Conservation (phyloP, 768 basidiomycete species). For the Crucibulum laeve region DNA sequence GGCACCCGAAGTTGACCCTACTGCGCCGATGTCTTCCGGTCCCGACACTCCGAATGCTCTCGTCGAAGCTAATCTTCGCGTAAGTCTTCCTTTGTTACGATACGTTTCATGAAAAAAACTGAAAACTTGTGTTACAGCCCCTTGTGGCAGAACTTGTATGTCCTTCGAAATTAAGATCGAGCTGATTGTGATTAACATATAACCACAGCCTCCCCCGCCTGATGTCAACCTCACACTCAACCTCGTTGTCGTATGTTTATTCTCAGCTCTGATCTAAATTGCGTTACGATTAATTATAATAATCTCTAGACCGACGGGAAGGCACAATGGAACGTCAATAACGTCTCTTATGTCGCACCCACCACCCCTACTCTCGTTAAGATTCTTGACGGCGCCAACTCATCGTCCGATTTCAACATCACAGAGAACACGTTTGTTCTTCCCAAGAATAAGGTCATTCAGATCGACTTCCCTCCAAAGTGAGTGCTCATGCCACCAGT, state of each 20-base stretch:
- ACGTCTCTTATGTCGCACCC: conserved; percentile 24
- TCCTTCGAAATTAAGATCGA: background rate
- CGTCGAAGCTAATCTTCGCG: conserved; percentile 17
- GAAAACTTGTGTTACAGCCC: conserved; percentile 6
- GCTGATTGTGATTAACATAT: conserved; percentile 4
- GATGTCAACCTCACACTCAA: conserved; percentile 20
- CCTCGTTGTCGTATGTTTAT: conserved; percentile 14
- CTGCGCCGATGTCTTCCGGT: conserved; percentile 16
- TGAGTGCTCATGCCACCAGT: conserved; percentile 1
- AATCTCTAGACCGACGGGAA: conserved; percentile 13
- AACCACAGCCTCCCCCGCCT: conserved; percentile 15
- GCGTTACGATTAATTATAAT: background rate
- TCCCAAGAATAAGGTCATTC: conserved; percentile 30
- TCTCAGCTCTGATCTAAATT: background rate
- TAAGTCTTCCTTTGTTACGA: background rate
- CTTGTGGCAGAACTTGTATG: conserved; percentile 5
- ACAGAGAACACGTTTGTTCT: conserved; percentile 35
- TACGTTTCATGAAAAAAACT: background rate
- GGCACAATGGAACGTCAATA: conserved; percentile 28
- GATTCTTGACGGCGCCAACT: conserved; percentile 28
- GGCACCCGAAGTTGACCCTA: conserved; percentile 23
- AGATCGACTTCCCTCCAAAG: conserved; percentile 28
- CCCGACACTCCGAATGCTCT: conserved; percentile 16
- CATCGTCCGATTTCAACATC: conserved; percentile 20
- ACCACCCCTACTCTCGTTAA: conserved; percentile 22